phyloP scores from a whole-genome alignment of 2,329 filamentous ascomycete genomes.

The Triangularia setosa region DNA sequence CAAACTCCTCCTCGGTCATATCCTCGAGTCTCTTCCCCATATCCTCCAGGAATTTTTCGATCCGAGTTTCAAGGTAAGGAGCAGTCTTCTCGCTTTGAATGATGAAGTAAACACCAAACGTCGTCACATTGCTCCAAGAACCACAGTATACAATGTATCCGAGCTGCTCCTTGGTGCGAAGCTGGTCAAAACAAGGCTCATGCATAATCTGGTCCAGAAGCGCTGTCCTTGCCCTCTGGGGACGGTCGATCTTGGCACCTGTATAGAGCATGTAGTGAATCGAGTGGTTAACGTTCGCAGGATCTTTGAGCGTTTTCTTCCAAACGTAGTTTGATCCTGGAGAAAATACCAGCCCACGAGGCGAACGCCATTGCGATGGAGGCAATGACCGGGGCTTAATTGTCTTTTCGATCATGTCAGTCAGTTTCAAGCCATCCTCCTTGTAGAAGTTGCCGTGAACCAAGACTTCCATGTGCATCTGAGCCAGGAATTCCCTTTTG shows the following conservation, averaged over 20 bases:
- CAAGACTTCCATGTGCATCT: conserved; percentile 83
- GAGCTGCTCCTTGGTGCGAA: conserved; percentile 94
- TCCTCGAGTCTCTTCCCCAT: conserved; percentile 64
- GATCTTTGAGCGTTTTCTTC: conserved; percentile 74
- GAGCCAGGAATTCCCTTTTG: conserved; percentile 73
- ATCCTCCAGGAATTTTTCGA: conserved; percentile 74
- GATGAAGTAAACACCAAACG: conserved; percentile 80
- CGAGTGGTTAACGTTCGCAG: conserved; percentile 84
- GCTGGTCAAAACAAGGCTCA: conserved; percentile 89
- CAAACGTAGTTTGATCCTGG: conserved; percentile 80
- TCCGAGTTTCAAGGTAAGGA: conserved; percentile 78
- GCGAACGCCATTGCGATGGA: conserved; percentile 72
- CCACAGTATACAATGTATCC: conserved; percentile 95
- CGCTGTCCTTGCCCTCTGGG: conserved; percentile 69
- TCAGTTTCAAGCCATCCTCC: conserved; percentile 83
- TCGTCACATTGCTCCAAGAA: conserved; percentile 66
- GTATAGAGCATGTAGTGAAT: conserved; percentile 74
- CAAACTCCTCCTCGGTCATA: conserved; percentile 82
- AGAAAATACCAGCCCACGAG: conserved; percentile 72
- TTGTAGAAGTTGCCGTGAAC: conserved; percentile 92
- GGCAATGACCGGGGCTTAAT: conserved; percentile 72
- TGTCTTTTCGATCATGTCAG: conserved; percentile 73
- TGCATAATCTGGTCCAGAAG: conserved; percentile 87
- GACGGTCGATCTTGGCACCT: conserved; percentile 65
- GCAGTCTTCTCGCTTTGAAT: conserved; percentile 89